Conservation (phyloP, 306 rosid genomes). For the Vigna reflexopilosa region DNA sequence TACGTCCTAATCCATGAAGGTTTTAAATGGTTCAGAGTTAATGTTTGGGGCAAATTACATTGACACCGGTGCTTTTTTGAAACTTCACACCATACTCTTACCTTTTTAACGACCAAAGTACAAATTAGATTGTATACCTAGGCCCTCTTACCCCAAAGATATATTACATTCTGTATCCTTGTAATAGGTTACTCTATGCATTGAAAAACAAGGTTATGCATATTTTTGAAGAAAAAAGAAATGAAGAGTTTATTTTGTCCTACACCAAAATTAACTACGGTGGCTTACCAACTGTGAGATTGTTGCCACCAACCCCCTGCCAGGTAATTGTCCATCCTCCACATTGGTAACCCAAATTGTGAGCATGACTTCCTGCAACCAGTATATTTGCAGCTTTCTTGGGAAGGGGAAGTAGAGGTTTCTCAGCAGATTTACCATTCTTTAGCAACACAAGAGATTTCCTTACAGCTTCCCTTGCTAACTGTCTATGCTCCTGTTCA, state of each 20-base stretch:
- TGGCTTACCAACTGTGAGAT: conserved; percentile 22
- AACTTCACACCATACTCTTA: too few species aligned
- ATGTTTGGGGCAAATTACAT: neutral
- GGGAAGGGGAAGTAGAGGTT: conserved; percentile 46
- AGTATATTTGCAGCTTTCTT: conserved; percentile 27
- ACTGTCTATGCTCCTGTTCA: conserved; percentile 23
- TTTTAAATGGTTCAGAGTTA: neutral
- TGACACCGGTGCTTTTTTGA: too few species aligned
- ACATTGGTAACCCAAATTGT: conserved; percentile 31
- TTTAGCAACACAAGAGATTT: conserved; percentile 71
- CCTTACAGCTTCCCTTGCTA: conserved; percentile 29
- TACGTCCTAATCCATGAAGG: neutral
- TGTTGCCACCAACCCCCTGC: conserved; percentile 23
- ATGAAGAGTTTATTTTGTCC: neutral
- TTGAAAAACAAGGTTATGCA: too few species aligned
- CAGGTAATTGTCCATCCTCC: conserved; percentile 34
- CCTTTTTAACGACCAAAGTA: too few species aligned
- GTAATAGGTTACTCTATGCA: too few species aligned
- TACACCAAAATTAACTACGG: neutral
- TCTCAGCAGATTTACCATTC: conserved; percentile 65
- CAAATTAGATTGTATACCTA: too few species aligned
- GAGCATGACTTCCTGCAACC: conserved; percentile 31
- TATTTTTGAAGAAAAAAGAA: too few species aligned
- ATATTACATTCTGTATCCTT: too few species aligned
- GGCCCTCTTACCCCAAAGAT: too few species aligned